phyloP scores from a whole-genome alignment of 2,329 filamentous ascomycete genomes.

The Neopestalotiopsis sp. region DNA sequence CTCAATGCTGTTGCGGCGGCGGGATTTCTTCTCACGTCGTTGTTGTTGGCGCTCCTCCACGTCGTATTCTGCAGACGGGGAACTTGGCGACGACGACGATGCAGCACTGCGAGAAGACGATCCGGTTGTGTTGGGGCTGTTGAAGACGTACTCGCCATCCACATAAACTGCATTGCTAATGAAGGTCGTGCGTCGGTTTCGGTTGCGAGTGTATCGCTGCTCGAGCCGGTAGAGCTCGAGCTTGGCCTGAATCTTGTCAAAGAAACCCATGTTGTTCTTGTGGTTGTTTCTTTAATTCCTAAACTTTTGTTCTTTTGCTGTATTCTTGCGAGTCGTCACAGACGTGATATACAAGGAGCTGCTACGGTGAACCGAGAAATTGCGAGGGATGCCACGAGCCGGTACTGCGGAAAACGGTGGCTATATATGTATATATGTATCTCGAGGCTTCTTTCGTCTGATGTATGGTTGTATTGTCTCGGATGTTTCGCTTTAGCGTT shows the following conservation, averaged over 20 bases:
- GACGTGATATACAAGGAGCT: background rate
- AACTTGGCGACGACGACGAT: conserved; percentile 21
- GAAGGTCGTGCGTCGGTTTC: conserved; percentile 85
- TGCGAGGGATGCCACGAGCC: background rate
- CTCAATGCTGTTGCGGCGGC: conserved; percentile 30
- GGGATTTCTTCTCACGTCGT: background rate
- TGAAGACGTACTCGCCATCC: conserved; percentile 93
- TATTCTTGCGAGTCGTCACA: background rate
- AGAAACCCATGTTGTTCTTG: conserved; percentile 47
- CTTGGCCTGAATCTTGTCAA: conserved; percentile 68
- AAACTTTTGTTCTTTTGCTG: background rate
- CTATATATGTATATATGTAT: background rate
- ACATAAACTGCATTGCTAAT: conserved; percentile 89
- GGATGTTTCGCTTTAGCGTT: background rate
- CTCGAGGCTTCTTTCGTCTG: background rate
- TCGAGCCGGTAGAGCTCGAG: conserved; percentile 94
- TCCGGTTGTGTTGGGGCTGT: conserved; percentile 63
- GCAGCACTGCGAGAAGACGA: conserved; percentile 54
- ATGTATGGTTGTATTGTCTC: background rate
- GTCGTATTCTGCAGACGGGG: conserved; percentile 24
- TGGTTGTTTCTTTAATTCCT: background rate
- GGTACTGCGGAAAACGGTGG: background rate
- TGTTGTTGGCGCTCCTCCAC: conserved; percentile 21
- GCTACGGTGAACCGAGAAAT: background rate
- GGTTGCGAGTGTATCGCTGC: conserved; percentile 90